A percentile compares a stretch with the other conserved stretches of the same genome.
phyloP scores from a whole-genome alignment of 2,329 filamentous ascomycete species.

The Ascochyta pisi region DNA sequence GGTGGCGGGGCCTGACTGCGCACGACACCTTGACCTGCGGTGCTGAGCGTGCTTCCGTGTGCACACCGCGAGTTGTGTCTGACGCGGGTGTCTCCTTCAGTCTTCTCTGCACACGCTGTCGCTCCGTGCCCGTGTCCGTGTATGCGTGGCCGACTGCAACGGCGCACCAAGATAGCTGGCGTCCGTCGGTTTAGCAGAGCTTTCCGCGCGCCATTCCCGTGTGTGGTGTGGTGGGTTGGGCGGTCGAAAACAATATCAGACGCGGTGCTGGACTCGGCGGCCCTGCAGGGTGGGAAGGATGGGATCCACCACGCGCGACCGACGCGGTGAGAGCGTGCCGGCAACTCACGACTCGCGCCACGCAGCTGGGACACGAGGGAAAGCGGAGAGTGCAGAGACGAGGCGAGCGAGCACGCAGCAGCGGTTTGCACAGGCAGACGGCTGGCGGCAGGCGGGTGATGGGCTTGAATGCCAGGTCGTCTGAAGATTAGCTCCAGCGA shows the following conservation, averaged over 20 bases:
- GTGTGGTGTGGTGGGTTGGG: neutral
- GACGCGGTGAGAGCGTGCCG: constrained; percentile 32
- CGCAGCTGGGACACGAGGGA: constrained; percentile 16
- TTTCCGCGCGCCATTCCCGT: constrained; percentile 38
- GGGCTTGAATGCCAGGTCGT: constrained; percentile 32
- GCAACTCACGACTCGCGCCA: constrained; percentile 13
- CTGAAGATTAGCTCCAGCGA: constrained; percentile 8
- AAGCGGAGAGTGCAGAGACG: constrained; percentile 1
- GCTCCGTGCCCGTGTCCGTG: constrained; percentile 69
- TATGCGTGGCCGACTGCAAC: constrained; percentile 79
- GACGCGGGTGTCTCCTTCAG: constrained; percentile 26
- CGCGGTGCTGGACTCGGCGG: constrained; percentile 28
- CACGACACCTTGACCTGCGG: constrained; percentile 24
- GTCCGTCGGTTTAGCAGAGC: constrained; percentile 29
- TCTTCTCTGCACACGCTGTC: constrained; percentile 44
- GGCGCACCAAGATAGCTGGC: constrained; percentile 76
- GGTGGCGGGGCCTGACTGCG: constrained; percentile 21
- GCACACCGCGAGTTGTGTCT: constrained; percentile 35
- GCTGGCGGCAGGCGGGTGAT: constrained; percentile 31
- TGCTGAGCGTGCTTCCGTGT: constrained; percentile 22
- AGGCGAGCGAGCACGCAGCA: constrained; percentile 12
- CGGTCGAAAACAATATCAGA: constrained; percentile 16
- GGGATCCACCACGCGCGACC: constrained; percentile 21
- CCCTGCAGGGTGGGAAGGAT: constrained; percentile 30
- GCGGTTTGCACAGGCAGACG: constrained; percentile 16